A percentile compares a stretch with the other conserved stretches of the same genome.
Evolutionary conservation across 75 land plant species (phyloP).

Genomic region (Isoetes taiwanensis): DNA sequence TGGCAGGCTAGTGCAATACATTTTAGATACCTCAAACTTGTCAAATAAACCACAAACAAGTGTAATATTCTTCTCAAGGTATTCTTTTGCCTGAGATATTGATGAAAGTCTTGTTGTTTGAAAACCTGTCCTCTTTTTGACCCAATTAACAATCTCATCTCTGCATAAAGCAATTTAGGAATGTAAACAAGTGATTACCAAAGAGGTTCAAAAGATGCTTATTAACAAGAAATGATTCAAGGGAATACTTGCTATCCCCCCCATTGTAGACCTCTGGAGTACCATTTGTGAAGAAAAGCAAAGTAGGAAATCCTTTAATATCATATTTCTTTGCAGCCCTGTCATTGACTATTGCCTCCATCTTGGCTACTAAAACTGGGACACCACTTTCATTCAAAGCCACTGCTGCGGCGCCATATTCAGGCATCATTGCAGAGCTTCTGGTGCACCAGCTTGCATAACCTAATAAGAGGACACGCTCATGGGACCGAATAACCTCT

Average conservation of each 20-base stretch:
- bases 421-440: slow-evolving; percentile 79
- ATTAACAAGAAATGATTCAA: not conserved
- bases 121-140: slow-evolving; percentile 62
- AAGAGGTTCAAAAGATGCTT: not conserved
- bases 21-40: slow-evolving; percentile 56
- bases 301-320: slow-evolving; percentile 76
- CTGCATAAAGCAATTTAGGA: slow-evolving; percentile 24
- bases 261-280: slow-evolving; percentile 42
- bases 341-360: slow-evolving; percentile 59
- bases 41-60: slow-evolving; percentile 53
- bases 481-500: slow-evolving; percentile 31
- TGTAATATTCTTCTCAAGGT: slow-evolving; percentile 29
- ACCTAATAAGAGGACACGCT: slow-evolving; percentile 66
- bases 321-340: slow-evolving; percentile 37
- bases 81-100: slow-evolving; percentile 40
- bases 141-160: slow-evolving; percentile 83
- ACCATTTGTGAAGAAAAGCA: slow-evolving; percentile 73
- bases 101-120: slow-evolving; percentile 49
- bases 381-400: slow-evolving; percentile 33
- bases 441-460: slow-evolving; percentile 82
- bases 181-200: not conserved
- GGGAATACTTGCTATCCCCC: slow-evolving; percentile 48
- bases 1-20: not conserved
- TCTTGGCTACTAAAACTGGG: slow-evolving; percentile 55
- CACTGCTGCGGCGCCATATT: slow-evolving; percentile 70